A percentile compares a stretch with the other conserved stretches of the same genome.
phyloP scores from a whole-genome alignment of 2,329 filamentous ascomycete species.

The Aspergillus quadrilineatus region DNA sequence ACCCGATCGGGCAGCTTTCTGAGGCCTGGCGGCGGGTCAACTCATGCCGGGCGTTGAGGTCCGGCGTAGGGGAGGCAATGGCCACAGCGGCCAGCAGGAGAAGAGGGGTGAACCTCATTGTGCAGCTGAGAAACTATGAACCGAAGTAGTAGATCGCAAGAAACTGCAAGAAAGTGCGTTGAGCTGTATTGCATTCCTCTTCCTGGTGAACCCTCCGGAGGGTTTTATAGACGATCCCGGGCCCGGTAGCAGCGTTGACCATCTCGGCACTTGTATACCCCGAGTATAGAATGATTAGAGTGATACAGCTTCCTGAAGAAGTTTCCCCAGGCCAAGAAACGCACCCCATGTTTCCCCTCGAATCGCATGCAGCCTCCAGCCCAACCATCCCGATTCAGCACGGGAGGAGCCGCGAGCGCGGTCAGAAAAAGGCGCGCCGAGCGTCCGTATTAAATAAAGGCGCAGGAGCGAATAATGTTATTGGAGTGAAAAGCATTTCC shows the following conservation, averaged over 20 bases:
- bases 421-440: not conserved
- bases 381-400: not conserved
- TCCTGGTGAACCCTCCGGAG: not conserved
- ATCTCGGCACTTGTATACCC: not conserved
- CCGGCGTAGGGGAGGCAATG: not conserved
- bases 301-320: not conserved
- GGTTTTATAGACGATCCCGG: not conserved
- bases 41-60: not conserved
- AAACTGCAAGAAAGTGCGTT: not conserved
- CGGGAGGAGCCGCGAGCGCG: not conserved
- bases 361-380: not conserved
- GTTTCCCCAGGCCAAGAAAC: not conserved
- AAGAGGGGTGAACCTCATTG: conserved; percentile 1
- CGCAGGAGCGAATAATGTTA: too few relatives aligned
- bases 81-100: not conserved
- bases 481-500: too few relatives aligned
- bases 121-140: not conserved
- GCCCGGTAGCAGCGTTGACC: not conserved
- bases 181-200: not conserved
- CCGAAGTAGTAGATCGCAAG: not conserved
- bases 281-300: not conserved
- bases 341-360: conserved; percentile 1
- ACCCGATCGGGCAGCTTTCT: conserved; percentile 36
- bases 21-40: conserved; percentile 6
- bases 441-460: not conserved